Evolutionary conservation across 2,329 filamentous ascomycete genomes (phyloP).

Genomic region (Thyridium curvatum): DNA sequence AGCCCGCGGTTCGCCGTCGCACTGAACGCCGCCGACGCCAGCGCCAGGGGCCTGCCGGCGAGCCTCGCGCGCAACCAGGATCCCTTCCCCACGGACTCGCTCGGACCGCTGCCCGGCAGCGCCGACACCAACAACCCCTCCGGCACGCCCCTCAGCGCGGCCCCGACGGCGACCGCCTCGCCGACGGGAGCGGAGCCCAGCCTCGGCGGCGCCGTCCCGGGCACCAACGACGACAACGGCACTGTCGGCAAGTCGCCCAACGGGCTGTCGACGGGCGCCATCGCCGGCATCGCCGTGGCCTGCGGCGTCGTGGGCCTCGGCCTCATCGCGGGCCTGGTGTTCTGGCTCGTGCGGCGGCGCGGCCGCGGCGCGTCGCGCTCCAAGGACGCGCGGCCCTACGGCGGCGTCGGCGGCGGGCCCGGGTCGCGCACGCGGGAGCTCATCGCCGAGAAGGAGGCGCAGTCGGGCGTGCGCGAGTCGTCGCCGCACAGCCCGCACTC

Average conservation of each 20-base stretch:
- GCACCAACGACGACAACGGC: no score
- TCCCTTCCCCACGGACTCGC: no score
- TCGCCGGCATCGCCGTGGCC: slow-evolving; percentile 40
- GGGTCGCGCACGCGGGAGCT: slow-evolving; percentile 23
- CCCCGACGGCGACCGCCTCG: no score
- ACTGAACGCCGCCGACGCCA: no score
- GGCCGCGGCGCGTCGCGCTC: slow-evolving; percentile 18
- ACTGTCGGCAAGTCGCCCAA: not conserved
- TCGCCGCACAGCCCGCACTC: slow-evolving; percentile 36
- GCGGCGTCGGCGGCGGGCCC: slow-evolving; percentile 14
- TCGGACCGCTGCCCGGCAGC: no score
- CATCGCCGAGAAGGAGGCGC: slow-evolving; percentile 39
- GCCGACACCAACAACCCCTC: no score
- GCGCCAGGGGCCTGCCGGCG: no score
- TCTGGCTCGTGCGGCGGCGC: slow-evolving; percentile 36
- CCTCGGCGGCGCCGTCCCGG: no score
- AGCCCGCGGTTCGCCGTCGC: no score
- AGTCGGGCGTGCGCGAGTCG: slow-evolving; percentile 23
- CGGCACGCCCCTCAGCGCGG: no score
- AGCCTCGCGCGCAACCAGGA: no score
- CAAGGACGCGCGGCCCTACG: slow-evolving; percentile 18
- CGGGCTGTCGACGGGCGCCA: slow-evolving; percentile 33
- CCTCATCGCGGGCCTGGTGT: slow-evolving; percentile 30
- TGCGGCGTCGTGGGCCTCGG: slow-evolving; percentile 28
- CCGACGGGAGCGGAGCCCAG: no score